Base-by-base conservation (phyloP, 1,284 basidiomycete genomes). In the Ceratobasidium theobromae region DNA sequence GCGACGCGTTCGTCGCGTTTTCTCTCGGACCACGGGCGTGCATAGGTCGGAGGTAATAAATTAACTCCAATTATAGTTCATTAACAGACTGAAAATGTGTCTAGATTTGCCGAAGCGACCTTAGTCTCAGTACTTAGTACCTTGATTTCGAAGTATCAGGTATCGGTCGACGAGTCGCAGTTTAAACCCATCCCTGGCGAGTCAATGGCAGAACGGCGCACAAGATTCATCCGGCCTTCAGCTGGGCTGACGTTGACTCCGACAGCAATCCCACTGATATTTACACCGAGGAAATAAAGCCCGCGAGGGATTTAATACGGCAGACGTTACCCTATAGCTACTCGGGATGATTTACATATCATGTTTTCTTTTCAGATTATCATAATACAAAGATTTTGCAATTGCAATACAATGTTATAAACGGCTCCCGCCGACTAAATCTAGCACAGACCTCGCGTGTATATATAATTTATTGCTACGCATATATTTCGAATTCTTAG, bases 1-100 rank as follows among this genome's bases (percentile, higher is more conserved):
- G 77, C 9, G 79, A 84, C 72, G 82, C 82, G 0, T 82, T 85
- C 69, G 48, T 82, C 11, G 80, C 82, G 0, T 86, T 85, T 72
- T 81, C 80, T 52, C 75, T 75, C 43, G 84, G 84, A 6, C 57
- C 45, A n/a, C 28, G 57, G 21, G 41, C 57, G 14, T 60, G 57
- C 25, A 60, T 51, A 6, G 46, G 57, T 32, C 28, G 46, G 5
- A 48, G 57, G 57, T 60, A 2, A 38, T 8, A 16, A 38, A 16
- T 38, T 16, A n/a, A n/a, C n/a, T n/a, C n/a, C 6, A 8, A 5
- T 11, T 45, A 21, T 14, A 11, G 9, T 14, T 21, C 5, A 9
- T 16, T 38, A 38, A 38, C 35, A 8, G 9, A 16, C n/a, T n/a
- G 35, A 38, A n/a, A n/a, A n/a, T n/a, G 18, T 21, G 9, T 11